Base-by-base conservation (phyloP, 1,284 basidiomycete genomes). In the Heliocybe sulcata region DNA sequence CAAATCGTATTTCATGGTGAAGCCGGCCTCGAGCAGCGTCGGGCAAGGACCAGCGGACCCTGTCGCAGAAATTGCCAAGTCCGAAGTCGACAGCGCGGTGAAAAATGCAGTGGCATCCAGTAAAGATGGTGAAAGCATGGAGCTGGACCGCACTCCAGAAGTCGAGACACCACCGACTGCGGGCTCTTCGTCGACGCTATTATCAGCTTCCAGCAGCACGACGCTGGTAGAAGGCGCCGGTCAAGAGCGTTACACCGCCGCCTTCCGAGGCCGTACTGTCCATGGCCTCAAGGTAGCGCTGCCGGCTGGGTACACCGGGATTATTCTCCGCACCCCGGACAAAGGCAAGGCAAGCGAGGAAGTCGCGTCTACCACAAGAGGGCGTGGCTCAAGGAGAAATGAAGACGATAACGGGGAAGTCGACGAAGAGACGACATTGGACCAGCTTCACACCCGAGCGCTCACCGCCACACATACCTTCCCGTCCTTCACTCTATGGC, bases 231-330 rank as follows among this genome's bases (percentile, higher is more conserved):
- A 20, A 11, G 16, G 22, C 16, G 16, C 14, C 3, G 27, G 23
- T 12, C 38, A 25, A 14, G 16, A 27, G 54, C 79, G 82, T 25
- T 79, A 81, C 51, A 64, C 77, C 1, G 81, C 88, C 2, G 72
- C 86, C 0, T 92, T 93, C 66, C 73, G 90, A 9, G 90, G 90
- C 11, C 71, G 90, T 14, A 74, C 72, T 14, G 72, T 92, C 52
- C 82, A 87, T 35, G 87, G 87, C 0, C 68, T 85, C n/a, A 69
- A 73, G 14, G 72, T 90, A 0, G 65, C 69, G 12, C 60, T 92
- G 0, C 90, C 90, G 0, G 61, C 69, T 6, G 88, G 87, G 0
- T 92, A 89, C 63, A 64, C 69, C 0, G 90, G 90, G 2, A 59
- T 90, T 16, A 73, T 92, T 2, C 68, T 87, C 19, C 73, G 68